Evolutionary conservation across 371 early-diverging fungal species (phyloP).

Genomic region (Encephalitozoon hellem): DNA sequence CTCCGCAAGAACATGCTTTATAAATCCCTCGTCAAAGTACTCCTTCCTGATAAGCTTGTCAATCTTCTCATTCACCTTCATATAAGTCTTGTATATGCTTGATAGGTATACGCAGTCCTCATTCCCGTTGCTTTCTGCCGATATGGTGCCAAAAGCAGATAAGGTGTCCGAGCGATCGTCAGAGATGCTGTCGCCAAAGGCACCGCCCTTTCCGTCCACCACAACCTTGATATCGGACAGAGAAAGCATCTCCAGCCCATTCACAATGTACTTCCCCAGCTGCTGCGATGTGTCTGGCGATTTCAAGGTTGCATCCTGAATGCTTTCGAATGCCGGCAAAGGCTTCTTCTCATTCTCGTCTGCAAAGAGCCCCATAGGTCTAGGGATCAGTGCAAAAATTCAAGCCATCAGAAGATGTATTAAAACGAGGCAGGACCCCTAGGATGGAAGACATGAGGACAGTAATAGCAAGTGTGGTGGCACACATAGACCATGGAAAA

Average conservation of each 20-base stretch:
- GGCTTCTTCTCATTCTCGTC: not conserved
- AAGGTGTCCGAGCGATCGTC: not conserved
- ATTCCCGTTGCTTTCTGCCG: not conserved
- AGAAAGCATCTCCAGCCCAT: conserved; percentile 6
- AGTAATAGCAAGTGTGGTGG: conserved; percentile 67
- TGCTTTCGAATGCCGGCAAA: not conserved
- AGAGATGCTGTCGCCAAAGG: too few species aligned
- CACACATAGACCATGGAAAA: conserved; percentile 94
- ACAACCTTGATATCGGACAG: not conserved
- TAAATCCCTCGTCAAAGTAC: not conserved
- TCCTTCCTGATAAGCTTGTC: not conserved
- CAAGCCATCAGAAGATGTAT: not conserved
- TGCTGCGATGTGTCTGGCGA: conserved; percentile 3
- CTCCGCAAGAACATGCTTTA: not conserved
- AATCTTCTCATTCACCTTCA: conserved; percentile 5
- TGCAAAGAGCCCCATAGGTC: not conserved
- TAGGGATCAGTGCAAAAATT: not conserved
- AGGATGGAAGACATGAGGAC: not conserved
- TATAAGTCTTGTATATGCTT: not conserved
- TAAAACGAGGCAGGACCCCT: not conserved
- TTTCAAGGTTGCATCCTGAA: not conserved
- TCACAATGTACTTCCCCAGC: not conserved
- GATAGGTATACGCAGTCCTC: conserved; percentile 19
- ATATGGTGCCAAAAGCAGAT: not conserved
- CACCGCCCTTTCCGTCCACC: not conserved